phyloP scores from a whole-genome alignment of 768 basidiomycete species.

The Jaapia argillacea region DNA sequence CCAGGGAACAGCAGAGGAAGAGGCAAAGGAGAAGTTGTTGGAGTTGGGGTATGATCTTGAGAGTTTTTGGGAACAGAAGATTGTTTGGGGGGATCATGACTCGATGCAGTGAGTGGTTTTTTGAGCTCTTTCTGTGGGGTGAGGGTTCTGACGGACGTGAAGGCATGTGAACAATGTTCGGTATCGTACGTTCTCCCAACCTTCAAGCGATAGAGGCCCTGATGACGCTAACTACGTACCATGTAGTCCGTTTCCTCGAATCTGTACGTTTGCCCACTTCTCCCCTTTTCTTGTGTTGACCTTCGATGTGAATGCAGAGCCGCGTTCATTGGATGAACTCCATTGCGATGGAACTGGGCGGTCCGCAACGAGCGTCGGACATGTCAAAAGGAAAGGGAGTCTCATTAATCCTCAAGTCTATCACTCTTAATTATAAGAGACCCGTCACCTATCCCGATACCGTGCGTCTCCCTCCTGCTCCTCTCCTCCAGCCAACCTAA shows the following conservation, averaged over 20 bases:
- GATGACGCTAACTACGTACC: too few species aligned
- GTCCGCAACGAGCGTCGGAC: conserved; percentile 38
- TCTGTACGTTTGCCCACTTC: conserved; percentile 27
- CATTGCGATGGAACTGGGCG: conserved; percentile 50
- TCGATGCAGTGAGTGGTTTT: conserved; percentile 52
- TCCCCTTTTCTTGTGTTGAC: not conserved
- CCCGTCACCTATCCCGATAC: conserved; percentile 75
- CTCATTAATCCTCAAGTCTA: conserved; percentile 67
- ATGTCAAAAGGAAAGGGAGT: conserved; percentile 57
- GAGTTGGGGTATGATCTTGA: conserved; percentile 45
- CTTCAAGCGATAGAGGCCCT: too few species aligned
- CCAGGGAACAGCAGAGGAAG: conserved; percentile 13
- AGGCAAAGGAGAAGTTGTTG: conserved; percentile 33
- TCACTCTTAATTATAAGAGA: conserved; percentile 54
- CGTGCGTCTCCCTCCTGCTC: conserved; percentile 21
- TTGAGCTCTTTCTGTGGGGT: not conserved
- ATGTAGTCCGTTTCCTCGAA: conserved; percentile 57
- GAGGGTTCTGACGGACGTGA: not conserved
- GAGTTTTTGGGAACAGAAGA: conserved; percentile 69
- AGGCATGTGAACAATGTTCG: conserved; percentile 77
- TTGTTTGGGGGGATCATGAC: conserved; percentile 78
- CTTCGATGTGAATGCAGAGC: conserved; percentile 27
- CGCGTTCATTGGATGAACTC: conserved; percentile 60
- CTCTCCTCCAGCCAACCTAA: too few species aligned
- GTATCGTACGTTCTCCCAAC: conserved; percentile 39